Evolutionary conservation across 805 yeast genomes (phyloP).

Genomic region (Starmerella floricola): DNA sequence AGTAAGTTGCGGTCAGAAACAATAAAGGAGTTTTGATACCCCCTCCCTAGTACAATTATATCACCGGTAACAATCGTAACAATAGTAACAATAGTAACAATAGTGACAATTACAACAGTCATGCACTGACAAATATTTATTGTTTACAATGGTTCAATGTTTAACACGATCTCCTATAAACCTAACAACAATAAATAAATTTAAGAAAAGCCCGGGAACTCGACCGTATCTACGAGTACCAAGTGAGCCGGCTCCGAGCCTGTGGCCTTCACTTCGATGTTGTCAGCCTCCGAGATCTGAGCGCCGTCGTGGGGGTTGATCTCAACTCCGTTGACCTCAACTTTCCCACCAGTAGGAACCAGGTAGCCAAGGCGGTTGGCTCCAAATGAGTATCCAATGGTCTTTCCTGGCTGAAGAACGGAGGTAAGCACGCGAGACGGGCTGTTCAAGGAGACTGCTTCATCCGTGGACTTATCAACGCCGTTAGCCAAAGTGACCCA

Average conservation of each 20-base stretch:
- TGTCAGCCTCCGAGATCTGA: neutral
- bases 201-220: no score
- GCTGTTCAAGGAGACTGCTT: conserved; percentile 1
- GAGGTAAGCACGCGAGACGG: conserved; percentile 5
- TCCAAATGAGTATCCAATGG: neutral
- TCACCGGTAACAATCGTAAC: no score
- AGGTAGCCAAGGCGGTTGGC: conserved; percentile 7
- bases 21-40: no score
- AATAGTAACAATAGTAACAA: no score
- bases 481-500: conserved; percentile 5
- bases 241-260: conserved; percentile 2
- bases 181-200: no score
- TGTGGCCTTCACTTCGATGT: neutral
- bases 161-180: no score
- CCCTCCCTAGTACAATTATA: no score
- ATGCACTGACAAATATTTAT: no score
- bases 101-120: no score
- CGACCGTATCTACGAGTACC: conserved; percentile 1
- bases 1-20: neutral
- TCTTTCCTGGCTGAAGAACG: neutral
- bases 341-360: neutral
- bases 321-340: conserved; percentile 3
- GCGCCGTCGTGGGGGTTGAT: conserved; percentile 10
- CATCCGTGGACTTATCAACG: neutral
- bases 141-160: no score